Percentiles rank a stretch among this genome's conserved stretches.
phyloP scores from a whole-genome alignment of 768 basidiomycete species.

The Suillus sp. region DNA sequence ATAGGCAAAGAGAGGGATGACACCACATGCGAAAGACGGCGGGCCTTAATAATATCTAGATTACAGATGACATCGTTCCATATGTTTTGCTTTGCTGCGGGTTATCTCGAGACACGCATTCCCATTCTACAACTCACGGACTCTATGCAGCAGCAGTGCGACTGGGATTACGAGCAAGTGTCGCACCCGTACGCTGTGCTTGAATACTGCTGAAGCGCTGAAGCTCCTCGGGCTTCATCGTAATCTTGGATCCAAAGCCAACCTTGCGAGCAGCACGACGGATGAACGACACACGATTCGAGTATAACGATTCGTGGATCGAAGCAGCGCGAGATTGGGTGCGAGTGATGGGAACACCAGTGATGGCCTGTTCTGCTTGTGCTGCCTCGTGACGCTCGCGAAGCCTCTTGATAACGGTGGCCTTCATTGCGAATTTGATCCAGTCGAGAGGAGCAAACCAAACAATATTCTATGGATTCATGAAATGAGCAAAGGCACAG shows the following conservation, averaged over 20 bases:
- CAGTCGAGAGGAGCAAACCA: constrained; percentile 97
- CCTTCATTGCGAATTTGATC: constrained; percentile 97
- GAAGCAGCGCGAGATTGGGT: constrained; percentile 90
- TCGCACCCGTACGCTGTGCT: constrained; percentile 74
- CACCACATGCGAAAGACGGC: constrained; percentile 16
- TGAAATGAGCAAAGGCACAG: constrained; percentile 16
- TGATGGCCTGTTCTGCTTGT: constrained; percentile 34
- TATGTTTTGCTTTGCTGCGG: neutral
- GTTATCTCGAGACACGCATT: neutral
- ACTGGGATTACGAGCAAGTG: constrained; percentile 77
- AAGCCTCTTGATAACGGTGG: constrained; percentile 83
- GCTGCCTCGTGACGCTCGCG: constrained; percentile 63
- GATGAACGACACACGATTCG: constrained; percentile 94
- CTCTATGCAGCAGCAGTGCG: constrained; percentile 51
- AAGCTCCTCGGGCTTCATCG: constrained; percentile 83
- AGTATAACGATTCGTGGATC: constrained; percentile 90
- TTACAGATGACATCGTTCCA: constrained; percentile 15
- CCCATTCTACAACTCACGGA: constrained; percentile 1
- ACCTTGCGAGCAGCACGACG: constrained; percentile 85
- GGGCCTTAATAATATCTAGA: constrained; percentile 18
- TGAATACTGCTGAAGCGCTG: constrained; percentile 87
- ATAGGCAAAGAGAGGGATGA: constrained; percentile 16
- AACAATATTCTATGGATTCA: constrained; percentile 70
- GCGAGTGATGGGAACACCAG: constrained; percentile 71
- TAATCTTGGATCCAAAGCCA: constrained; percentile 80